Percentiles rank a stretch among this genome's conserved stretches.
phyloP scores from a whole-genome alignment of 106 monocot species.

The Hemerocallis citrina region DNA sequence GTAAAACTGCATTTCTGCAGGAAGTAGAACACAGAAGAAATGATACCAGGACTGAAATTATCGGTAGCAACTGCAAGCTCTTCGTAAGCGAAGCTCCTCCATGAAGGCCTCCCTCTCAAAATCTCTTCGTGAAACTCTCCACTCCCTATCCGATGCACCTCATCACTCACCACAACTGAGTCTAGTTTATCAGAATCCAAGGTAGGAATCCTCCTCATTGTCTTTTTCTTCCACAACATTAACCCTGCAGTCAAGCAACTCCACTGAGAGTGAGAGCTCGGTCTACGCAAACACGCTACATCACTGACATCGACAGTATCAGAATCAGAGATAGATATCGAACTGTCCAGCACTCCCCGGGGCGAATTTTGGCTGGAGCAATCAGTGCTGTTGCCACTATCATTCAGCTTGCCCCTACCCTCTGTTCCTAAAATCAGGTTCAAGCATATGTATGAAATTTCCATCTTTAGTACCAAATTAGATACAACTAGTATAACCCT shows the following conservation, averaged over 20 bases:
- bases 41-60: slow-evolving; percentile 79
- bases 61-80: slow-evolving; percentile 77
- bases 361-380: slow-evolving; percentile 35
- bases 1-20: too few relatives aligned
- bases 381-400: slow-evolving; percentile 11
- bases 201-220: slow-evolving; percentile 38
- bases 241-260: slow-evolving; percentile 47
- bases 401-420: slow-evolving; percentile 11
- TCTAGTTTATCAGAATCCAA: slow-evolving; percentile 28
- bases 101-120: slow-evolving; percentile 52
- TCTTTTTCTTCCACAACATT: slow-evolving; percentile 40
- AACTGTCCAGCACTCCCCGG: slow-evolving; percentile 32
- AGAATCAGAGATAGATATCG: slow-evolving; percentile 23
- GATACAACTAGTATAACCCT: too few relatives aligned
- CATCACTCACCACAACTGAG: slow-evolving; percentile 14
- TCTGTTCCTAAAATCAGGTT: slow-evolving; percentile 16
- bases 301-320: slow-evolving; percentile 32
- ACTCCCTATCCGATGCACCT: slow-evolving; percentile 7
- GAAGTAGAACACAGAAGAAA: background rate
- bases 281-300: slow-evolving; percentile 10
- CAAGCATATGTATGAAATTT: too few relatives aligned
- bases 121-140: slow-evolving; percentile 13
- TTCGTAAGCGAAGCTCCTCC: slow-evolving; percentile 73
- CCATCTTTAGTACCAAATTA: too few relatives aligned
- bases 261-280: slow-evolving; percentile 35